A percentile compares a stretch with the other conserved stretches of the same genome.
phyloP scores from a whole-genome alignment of 208 protist genomes.

The Trypanosoma avium region DNA sequence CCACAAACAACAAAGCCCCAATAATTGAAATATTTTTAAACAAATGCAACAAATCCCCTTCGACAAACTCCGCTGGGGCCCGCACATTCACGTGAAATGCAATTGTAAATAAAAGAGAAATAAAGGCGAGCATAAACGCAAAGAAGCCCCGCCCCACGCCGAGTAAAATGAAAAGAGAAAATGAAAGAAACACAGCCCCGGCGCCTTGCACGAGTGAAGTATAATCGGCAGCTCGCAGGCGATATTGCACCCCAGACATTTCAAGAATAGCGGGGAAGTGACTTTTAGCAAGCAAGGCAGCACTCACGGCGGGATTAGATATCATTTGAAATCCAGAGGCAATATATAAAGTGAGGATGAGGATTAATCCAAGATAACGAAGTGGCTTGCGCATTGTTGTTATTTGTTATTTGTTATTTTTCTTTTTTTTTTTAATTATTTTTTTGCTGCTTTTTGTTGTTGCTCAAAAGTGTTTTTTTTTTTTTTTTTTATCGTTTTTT shows the following conservation, averaged over 20 bases:
- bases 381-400: constrained; percentile 36
- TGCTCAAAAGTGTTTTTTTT: not conserved
- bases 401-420: not conserved
- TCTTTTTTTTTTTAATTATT: not conserved
- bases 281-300: constrained; percentile 56
- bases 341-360: constrained; percentile 61
- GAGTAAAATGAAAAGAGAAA: constrained; percentile 81
- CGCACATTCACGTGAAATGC: constrained; percentile 63
- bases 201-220: constrained; percentile 46
- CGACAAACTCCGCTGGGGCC: constrained; percentile 27
- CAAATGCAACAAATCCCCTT: constrained; percentile 45
- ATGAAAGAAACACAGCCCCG: constrained; percentile 61
- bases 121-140: constrained; percentile 60
- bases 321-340: constrained; percentile 53
- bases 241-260: constrained; percentile 21
- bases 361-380: constrained; percentile 63
- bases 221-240: constrained; percentile 39
- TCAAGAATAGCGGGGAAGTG: constrained; percentile 61
- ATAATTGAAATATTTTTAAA: constrained; percentile 61
- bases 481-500: constrained; percentile 8
- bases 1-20: constrained; percentile 74
- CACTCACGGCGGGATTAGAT: constrained; percentile 37
- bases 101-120: constrained; percentile 48
- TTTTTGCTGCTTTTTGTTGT: not conserved
- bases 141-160: constrained; percentile 82